Evolutionary conservation across 106 monocot genomes (phyloP), one percentile per base, ranked within the genome.

Genomic region (Chionographis japonica): DNA sequence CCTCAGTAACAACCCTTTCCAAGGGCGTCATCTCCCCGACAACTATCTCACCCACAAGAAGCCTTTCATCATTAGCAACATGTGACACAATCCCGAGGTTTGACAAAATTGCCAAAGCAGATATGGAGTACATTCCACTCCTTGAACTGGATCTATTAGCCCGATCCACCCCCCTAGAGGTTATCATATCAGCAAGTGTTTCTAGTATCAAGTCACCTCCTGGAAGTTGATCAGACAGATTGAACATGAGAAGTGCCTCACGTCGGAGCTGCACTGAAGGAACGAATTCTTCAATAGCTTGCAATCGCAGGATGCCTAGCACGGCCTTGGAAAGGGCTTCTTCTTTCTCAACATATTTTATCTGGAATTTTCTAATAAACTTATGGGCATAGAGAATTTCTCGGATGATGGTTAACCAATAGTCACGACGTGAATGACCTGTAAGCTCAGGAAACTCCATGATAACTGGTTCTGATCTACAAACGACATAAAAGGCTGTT

Each of bases 401-500:
- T 37, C 67, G 78, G 11, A 87, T 87, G 38, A 98, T 77, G 27
- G 92, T 84, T 62, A 98, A 71, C 97, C 97, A 98, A 67, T 98
- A 87, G 74, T 98, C 97, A 60, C 92, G 86, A 13, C 92, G 89
- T 67, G 89, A 89, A 76, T 93, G 89, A 11, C 97, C 97, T 12
- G 82, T 79, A 56, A 98, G 79, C 75, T 98, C 97, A 27, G 97
- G 89, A 62, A 98, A 98, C 79, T 98, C 97, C 67, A 98, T 72
- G 57, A 89, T 68, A 15, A 92, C 74, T 13, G 97, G 89, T 65
- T 98, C 97, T 58, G 77, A 81, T 74, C 92, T 98, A 81, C 53
- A 91, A 27, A 57, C 38, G 66, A 69, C 35, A 73, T 58, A 42
- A 12, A 14, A 56, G 13, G 38, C 9, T 46, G 9, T 46, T 46